Conservation (phyloP, 2,329 filamentous ascomycete species). For the Cercospora sp. region DNA sequence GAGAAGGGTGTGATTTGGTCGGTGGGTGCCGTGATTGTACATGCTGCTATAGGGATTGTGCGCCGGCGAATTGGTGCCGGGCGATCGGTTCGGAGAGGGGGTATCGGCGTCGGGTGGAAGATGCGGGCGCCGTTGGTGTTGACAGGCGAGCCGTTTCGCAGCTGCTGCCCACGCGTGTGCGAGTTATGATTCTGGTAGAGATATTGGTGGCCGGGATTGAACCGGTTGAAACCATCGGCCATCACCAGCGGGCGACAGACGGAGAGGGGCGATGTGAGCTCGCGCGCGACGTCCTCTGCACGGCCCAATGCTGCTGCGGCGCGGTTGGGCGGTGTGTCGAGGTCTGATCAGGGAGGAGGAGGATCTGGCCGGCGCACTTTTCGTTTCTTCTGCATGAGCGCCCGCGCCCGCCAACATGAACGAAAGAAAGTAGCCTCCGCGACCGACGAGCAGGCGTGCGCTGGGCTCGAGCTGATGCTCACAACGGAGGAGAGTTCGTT, state of each 20-base stretch:
- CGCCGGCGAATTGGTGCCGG: slow-evolving; percentile 54
- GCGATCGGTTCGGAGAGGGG: slow-evolving; percentile 60
- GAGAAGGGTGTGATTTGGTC: slow-evolving; percentile 73
- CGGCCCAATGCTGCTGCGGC: slow-evolving; percentile 26
- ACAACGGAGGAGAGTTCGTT: background rate
- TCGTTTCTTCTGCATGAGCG: slow-evolving; percentile 54
- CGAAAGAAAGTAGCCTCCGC: slow-evolving; percentile 28
- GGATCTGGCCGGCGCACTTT: slow-evolving; percentile 48
- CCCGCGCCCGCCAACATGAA: slow-evolving; percentile 39
- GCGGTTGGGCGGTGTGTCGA: slow-evolving; percentile 25
- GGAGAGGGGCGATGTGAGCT: slow-evolving; percentile 21
- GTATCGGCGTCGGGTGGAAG: slow-evolving; percentile 51
- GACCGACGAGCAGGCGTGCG: background rate
- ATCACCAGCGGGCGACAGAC: slow-evolving; percentile 54
- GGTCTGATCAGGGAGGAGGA: slow-evolving; percentile 44
- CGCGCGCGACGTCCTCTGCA: slow-evolving; percentile 17
- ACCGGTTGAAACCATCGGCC: slow-evolving; percentile 67
- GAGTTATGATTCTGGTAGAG: slow-evolving; percentile 56
- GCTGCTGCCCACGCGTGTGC: slow-evolving; percentile 48
- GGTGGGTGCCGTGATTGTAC: slow-evolving; percentile 67
- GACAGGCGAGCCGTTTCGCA: slow-evolving; percentile 52
- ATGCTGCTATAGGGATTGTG: slow-evolving; percentile 69
- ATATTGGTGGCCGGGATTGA: slow-evolving; percentile 60
- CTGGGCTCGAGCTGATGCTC: background rate
- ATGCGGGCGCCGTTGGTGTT: slow-evolving; percentile 43